Conservation (phyloP, 305 asterid genomes). For the Striga hermonthica region DNA sequence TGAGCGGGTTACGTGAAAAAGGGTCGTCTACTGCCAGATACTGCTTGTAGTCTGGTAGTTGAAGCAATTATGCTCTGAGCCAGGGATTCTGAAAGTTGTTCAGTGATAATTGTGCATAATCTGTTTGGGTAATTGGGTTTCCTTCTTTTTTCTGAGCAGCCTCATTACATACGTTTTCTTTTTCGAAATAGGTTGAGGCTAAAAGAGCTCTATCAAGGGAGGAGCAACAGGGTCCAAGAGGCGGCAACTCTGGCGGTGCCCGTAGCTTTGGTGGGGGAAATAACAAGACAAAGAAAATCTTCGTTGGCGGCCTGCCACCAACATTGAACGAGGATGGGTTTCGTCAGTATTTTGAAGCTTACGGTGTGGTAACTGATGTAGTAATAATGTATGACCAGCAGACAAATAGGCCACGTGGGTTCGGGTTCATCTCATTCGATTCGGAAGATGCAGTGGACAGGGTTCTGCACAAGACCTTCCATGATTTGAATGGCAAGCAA, state of each 20-base stretch:
- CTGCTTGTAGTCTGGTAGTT: background rate
- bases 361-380: conserved; percentile 72
- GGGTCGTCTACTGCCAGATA: no score
- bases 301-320: conserved; percentile 86
- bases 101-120: background rate
- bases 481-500: conserved; percentile 68
- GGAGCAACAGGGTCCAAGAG: conserved; percentile 69
- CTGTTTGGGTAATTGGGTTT: conserved; percentile 5
- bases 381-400: conserved; percentile 83
- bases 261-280: conserved; percentile 62
- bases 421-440: conserved; percentile 83
- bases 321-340: conserved; percentile 67
- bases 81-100: background rate
- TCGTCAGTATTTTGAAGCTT: conserved; percentile 67
- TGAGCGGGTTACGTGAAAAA: no score
- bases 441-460: conserved; percentile 86
- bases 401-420: conserved; percentile 87
- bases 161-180: background rate
- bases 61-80: background rate
- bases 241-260: conserved; percentile 45
- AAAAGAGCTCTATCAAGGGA: conserved; percentile 83
- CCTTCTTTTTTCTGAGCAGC: background rate
- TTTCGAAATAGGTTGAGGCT: conserved; percentile 61
- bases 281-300: conserved; percentile 68
- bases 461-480: conserved; percentile 76